Base-by-base conservation (phyloP, 306 rosid species). In the Citrullus mucosospermus region DNA sequence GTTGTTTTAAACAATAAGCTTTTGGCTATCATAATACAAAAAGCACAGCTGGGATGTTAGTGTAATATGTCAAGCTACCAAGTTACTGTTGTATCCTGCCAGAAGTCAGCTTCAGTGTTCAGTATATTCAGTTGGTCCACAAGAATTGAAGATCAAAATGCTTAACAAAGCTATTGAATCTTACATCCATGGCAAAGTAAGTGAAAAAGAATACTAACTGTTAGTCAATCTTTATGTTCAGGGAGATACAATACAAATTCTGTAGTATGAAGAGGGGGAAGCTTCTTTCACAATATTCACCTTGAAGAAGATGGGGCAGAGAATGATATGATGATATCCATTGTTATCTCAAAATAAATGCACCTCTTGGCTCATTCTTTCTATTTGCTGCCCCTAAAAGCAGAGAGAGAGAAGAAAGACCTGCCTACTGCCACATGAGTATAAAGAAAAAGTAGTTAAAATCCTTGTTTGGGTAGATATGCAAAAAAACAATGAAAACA, bases 341-440 rank as follows among this genome's bases (percentile, higher is more conserved):
- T 7, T 70, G 76, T 44, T 55, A 20, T 16, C 43, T 15, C 68
- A 57, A 25, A 56, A 55, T 54, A 17, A 55, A 30, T 56, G 51
- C 65, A 54, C n/a, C 78, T 75, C 41, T n/a, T 87, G 93, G n/a
- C 11, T 25, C 56, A 46, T 54, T 53, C 32, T 30, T 74, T 54
- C 63, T 74, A 51, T 79, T 88, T 90, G 80, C 80, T 86, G 56
- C 97, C 98, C 87, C 98, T 88, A 84, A 95, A 95, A 8, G 98
- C 98, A 46, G 98, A 92, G 86, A 95, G 97, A 75, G 98, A 95
- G 87, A 95, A 95, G 96, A 95, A 95, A 82, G 98, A 92, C 84
- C 97, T 92, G 80, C 96, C 81, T 59, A 86, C 98, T 91, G 92
- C 79, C 85, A 90, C 85, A 85, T 72, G 82, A 78, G 84, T 74